Conservation (phyloP, 2,329 filamentous ascomycete genomes). For the Aspergillus carbonarius region DNA sequence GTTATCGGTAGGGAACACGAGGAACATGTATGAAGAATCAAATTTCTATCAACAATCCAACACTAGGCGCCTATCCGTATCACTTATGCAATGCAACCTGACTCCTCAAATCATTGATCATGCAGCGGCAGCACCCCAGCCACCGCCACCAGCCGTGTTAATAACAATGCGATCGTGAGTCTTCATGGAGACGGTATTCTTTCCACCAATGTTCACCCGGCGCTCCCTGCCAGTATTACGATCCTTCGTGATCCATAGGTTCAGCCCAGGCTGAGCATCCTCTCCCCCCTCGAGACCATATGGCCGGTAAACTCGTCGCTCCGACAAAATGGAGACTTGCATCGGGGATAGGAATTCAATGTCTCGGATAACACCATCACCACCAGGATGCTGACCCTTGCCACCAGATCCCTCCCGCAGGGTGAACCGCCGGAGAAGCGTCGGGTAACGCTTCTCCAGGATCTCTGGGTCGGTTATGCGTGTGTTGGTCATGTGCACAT, state of each 20-base stretch:
- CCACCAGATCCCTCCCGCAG: conserved; percentile 67
- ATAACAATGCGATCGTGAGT: conserved; percentile 62
- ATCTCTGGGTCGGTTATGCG: conserved; percentile 81
- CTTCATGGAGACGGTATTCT: conserved; percentile 62
- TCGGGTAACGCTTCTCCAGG: conserved; percentile 77
- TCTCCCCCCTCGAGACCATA: conserved; percentile 83
- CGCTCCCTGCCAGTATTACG: conserved; percentile 54
- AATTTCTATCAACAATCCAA: not conserved
- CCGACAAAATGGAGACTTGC: conserved; percentile 76
- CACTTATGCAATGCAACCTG: no score
- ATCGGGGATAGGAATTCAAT: conserved; percentile 82
- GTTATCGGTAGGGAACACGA: no score
- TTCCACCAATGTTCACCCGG: conserved; percentile 60
- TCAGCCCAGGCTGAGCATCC: conserved; percentile 74
- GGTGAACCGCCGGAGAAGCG: conserved; percentile 70
- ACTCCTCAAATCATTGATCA: not conserved
- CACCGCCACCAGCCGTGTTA: conserved; percentile 56
- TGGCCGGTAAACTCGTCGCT: conserved; percentile 72
- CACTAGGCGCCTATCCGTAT: not conserved
- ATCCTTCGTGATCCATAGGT: conserved; percentile 81
- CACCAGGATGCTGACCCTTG: conserved; percentile 65
- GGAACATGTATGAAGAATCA: no score
- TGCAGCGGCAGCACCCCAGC: conserved; percentile 31
- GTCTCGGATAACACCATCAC: conserved; percentile 75
- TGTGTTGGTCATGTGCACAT: conserved; percentile 87